Evolutionary conservation across 495 filamentous ascomycete species (phyloP).

Genomic region (Entonaema liquescens): DNA sequence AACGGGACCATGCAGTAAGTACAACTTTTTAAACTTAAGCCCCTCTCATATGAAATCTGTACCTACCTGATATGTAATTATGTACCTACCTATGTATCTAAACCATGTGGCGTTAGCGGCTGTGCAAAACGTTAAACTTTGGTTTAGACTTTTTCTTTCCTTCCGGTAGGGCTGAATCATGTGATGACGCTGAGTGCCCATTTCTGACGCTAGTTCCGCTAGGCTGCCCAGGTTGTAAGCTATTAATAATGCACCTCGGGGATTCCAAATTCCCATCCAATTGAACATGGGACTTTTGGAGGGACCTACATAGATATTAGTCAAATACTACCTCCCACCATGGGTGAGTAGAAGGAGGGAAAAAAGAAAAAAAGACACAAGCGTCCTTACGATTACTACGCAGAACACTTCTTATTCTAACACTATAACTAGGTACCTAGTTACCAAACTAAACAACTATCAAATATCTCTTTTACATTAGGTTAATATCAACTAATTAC

Average conservation of each 20-base stretch:
- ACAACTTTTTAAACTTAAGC: neutral
- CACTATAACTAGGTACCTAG: neutral
- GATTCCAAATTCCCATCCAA: conserved; percentile 32
- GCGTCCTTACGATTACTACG: neutral
- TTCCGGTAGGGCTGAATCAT: conserved; percentile 48
- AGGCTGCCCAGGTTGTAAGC: neutral
- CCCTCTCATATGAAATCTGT: neutral
- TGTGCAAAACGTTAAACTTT: conserved; percentile 22
- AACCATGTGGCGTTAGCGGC: conserved; percentile 28
- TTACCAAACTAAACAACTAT: too few relatives aligned
- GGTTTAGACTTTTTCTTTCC: conserved; percentile 24
- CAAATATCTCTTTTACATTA: too few relatives aligned
- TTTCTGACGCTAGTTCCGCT: conserved; percentile 21
- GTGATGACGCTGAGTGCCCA: conserved; percentile 37
- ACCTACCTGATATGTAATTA: too few relatives aligned
- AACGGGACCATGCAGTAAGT: neutral
- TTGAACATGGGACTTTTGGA: conserved; percentile 24
- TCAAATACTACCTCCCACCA: neutral
- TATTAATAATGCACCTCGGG: conserved; percentile 4
- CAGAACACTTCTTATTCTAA: neutral
- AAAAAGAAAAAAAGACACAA: neutral
- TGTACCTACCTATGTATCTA: neutral
- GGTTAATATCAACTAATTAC: too few relatives aligned
- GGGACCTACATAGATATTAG: neutral
- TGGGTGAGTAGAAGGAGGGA: neutral